Evolutionary conservation across 192 early-diverging fungal species (phyloP).

Genomic region (Entomortierella chlamydospora): DNA sequence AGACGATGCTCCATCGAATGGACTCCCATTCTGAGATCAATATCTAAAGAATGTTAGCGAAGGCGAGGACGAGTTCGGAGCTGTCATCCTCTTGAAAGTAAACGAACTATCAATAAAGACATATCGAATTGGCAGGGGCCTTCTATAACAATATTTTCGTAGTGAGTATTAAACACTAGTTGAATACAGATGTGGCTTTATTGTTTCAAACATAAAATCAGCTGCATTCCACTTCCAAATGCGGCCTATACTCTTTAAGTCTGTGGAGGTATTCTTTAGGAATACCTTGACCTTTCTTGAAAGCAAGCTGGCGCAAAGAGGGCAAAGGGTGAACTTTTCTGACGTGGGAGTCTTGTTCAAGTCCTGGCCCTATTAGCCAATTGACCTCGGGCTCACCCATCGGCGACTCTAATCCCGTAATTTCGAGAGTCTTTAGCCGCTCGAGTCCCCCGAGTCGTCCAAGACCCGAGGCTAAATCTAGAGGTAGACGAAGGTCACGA

Average conservation of each 20-base stretch:
- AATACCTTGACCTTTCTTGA: slow-evolving; percentile 22
- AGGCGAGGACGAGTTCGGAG: slow-evolving; percentile 55
- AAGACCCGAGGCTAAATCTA: slow-evolving; percentile 12
- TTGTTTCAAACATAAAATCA: background rate
- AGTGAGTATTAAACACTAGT: too few relatives aligned
- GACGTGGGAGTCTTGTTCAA: background rate
- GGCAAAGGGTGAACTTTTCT: background rate
- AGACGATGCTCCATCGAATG: slow-evolving; percentile 57
- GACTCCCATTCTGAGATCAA: slow-evolving; percentile 28
- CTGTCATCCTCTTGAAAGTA: slow-evolving; percentile 39
- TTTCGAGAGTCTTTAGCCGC: slow-evolving; percentile 7
- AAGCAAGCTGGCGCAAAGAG: background rate
- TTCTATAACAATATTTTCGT: slow-evolving; percentile 3
- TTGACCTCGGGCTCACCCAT: slow-evolving; percentile 15
- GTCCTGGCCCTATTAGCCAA: slow-evolving; percentile 13
- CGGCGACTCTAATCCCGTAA: slow-evolving; percentile 13
- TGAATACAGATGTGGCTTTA: background rate
- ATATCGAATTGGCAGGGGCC: background rate
- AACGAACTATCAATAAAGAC: slow-evolving; percentile 13
- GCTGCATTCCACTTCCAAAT: slow-evolving; percentile 2
- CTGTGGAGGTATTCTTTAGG: background rate
- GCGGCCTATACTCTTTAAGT: slow-evolving; percentile 8
- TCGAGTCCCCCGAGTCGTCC: slow-evolving; percentile 17
- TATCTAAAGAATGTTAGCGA: slow-evolving; percentile 55
- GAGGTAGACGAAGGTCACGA: slow-evolving; percentile 21